Evolutionary conservation across 192 early-diverging fungal species (phyloP).

Genomic region (Backusella luteola): DNA sequence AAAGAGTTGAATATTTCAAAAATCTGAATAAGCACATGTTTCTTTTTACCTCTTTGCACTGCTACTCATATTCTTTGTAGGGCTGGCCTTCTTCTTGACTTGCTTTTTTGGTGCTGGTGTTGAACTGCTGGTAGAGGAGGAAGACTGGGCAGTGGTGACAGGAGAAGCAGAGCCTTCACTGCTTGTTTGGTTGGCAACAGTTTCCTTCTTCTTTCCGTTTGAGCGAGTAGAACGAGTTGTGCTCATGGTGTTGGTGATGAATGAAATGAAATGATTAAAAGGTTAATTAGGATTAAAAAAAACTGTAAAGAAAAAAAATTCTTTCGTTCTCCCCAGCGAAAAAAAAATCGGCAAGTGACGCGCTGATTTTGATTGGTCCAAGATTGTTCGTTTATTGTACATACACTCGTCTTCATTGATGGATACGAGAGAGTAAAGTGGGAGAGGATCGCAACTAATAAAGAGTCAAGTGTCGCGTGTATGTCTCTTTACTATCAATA

Average conservation of each 20-base stretch:
- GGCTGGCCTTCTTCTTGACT: constrained; percentile 21
- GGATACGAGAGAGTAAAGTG: background rate
- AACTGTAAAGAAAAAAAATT: constrained; percentile 11
- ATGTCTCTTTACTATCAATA: background rate
- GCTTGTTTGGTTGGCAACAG: background rate
- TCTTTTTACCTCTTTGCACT: constrained; percentile 58
- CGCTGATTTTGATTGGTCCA: constrained; percentile 4
- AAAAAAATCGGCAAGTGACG: background rate
- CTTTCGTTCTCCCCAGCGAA: background rate
- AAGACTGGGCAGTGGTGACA: background rate
- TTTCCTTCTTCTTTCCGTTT: background rate
- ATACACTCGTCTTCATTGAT: background rate
- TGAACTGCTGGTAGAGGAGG: background rate
- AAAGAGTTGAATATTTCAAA: constrained; percentile 5
- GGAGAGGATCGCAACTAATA: background rate
- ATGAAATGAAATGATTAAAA: constrained; percentile 2
- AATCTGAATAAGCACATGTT: constrained; percentile 3
- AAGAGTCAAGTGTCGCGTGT: background rate
- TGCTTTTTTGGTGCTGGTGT: background rate
- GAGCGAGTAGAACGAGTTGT: constrained; percentile 16
- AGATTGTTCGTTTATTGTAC: background rate
- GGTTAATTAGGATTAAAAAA: constrained; percentile 6
- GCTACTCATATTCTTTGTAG: constrained; percentile 46
- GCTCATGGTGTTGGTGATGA: constrained; percentile 14
- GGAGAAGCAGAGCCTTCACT: background rate